A percentile compares a stretch with the other conserved stretches of the same genome.
These are phyloP conservation scores for Pseudomassariella vexata DNA, from an alignment of 2,329 filamentous ascomycete genomes.

Conservation along the genomic window DNA sequence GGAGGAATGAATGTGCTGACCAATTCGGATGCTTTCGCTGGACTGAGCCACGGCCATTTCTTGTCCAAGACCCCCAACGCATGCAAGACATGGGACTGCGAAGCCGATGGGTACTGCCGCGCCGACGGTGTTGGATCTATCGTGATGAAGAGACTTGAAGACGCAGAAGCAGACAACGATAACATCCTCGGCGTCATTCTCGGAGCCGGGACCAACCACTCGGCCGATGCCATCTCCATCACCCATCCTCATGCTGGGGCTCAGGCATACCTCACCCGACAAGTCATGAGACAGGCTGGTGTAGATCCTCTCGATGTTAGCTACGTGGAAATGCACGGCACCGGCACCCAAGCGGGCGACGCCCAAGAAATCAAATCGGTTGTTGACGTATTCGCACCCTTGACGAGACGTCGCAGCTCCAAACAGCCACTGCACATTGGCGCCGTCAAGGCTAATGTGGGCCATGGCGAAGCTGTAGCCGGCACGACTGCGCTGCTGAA, in stretches of 20 bases:
- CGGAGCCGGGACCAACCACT: slow-evolving; percentile 64
- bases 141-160: slow-evolving; percentile 17
- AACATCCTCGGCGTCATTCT: slow-evolving; percentile 29
- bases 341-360: slow-evolving; percentile 67
- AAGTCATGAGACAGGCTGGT: slow-evolving; percentile 50
- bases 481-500: slow-evolving; percentile 35
- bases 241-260: slow-evolving; percentile 63
- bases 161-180: slow-evolving; percentile 10
- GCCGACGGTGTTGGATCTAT: slow-evolving; percentile 17
- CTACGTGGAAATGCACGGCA: slow-evolving; percentile 66
- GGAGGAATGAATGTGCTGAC: slow-evolving; percentile 62
- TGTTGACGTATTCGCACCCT: slow-evolving; percentile 51
- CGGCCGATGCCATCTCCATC: slow-evolving; percentile 63
- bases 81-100: slow-evolving; percentile 55
- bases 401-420: slow-evolving; percentile 31
- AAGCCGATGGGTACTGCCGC: slow-evolving; percentile 48
- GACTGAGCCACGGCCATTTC: slow-evolving; percentile 60
- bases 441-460: slow-evolving; percentile 41
- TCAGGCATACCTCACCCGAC: slow-evolving; percentile 55
- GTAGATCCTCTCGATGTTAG: slow-evolving; percentile 48
- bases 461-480: slow-evolving; percentile 38
- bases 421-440: slow-evolving; percentile 38
- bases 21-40: slow-evolving; percentile 60
- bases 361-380: slow-evolving; percentile 59
- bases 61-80: slow-evolving; percentile 38